Evolutionary conservation across 1,284 basidiomycete genomes (phyloP), one percentile per base, ranked within the genome.

Genomic region (Heterobasidion annosum): DNA sequence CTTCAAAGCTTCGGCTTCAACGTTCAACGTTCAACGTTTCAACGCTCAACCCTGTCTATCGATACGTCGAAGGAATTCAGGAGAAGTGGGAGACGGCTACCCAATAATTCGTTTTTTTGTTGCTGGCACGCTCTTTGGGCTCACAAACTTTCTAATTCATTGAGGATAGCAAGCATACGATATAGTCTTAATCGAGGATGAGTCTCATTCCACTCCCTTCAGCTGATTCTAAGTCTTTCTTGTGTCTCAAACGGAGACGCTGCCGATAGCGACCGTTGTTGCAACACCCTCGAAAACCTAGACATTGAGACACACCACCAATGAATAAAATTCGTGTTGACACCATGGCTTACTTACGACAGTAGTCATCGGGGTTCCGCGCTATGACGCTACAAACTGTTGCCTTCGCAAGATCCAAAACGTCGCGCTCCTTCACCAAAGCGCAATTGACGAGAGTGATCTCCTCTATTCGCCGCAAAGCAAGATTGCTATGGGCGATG

Each of bases 391-490:
- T 69, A 60, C 81, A 84, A n/a, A 69, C 64, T 1, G 78, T 76
- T 61, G 73, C 63, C 50, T 67, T 60, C 16, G 79, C 77, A 13
- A 86, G 62, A 51, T 75, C 70, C 47, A 82, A 56, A 56, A 85
- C 73, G 59, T 83, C 77, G 54, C 69, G 66, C 57, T 83, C 79
- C 58, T 73, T 70, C 33, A 84, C 79, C 55, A 77, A 75, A 15
- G 78, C 71, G 62, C 83, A 84, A 59, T 82, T 78, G 57, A 84
- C 78, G 16, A 80, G 71, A 0, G 76, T 75, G n/a, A 83, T 65
- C 61, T 76, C 73, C 50, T 63, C 60, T 55, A 83, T 71, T 33
- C 67, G 63, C 34, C 58, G 37, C 10, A n/a, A 40, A 40, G 3
- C 12, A 40, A 5, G 10, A 12, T 40, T n/a, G 12, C 37, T n/a